Percentiles rank a stretch among this genome's conserved stretches.
Evolutionary conservation across 106 monocot genomes (phyloP).

Genomic region (Allium sativum): DNA sequence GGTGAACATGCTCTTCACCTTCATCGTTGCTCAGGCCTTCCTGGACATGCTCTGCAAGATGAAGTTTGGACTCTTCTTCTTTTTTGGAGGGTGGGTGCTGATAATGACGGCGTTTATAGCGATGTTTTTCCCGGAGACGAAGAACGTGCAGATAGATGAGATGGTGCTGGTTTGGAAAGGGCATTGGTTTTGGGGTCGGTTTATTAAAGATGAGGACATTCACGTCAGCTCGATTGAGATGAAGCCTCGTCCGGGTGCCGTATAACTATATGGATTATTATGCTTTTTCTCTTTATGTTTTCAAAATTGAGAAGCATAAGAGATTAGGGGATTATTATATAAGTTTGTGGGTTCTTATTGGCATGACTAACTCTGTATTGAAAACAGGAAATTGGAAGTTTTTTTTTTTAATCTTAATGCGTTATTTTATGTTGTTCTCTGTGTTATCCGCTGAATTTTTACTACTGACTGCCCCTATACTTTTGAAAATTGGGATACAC

Average conservation of each 20-base stretch:
- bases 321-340: too few relatives aligned
- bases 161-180: constrained; percentile 31
- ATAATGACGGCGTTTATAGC: constrained; percentile 32
- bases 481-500: too few relatives aligned
- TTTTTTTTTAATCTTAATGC: too few relatives aligned
- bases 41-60: constrained; percentile 20
- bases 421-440: too few relatives aligned
- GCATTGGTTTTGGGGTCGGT: constrained; percentile 43
- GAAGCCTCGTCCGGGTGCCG: too few relatives aligned
- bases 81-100: constrained; percentile 29
- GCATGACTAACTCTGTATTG: too few relatives aligned
- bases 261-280: too few relatives aligned
- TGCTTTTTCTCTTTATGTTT: too few relatives aligned
- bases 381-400: too few relatives aligned
- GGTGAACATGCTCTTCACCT: constrained; percentile 35
- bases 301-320: background rate
- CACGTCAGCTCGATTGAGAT: background rate
- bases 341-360: too few relatives aligned
- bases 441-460: too few relatives aligned
- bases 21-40: constrained; percentile 35
- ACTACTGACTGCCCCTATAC: too few relatives aligned
- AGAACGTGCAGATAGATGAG: constrained; percentile 38
- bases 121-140: constrained; percentile 38
- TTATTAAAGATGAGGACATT: constrained; percentile 12
- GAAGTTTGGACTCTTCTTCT: constrained; percentile 32